phyloP scores from a whole-genome alignment of 1,139 yeast genomes.

The Candida sp. region DNA sequence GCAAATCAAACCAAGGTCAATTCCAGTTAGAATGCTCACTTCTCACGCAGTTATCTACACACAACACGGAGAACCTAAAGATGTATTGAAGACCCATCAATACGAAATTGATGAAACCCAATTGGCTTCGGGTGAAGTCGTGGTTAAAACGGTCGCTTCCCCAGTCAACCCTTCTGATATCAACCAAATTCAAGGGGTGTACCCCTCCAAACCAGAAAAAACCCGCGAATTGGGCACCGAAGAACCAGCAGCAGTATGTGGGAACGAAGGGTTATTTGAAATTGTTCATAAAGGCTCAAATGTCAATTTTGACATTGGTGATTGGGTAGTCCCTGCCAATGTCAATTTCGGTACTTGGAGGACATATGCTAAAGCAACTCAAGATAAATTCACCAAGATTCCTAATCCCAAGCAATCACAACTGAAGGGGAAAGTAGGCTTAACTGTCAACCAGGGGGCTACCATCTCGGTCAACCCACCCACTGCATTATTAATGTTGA shows the following conservation, averaged over 20 bases:
- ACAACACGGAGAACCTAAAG: constrained; percentile 58
- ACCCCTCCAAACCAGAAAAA: constrained; percentile 36
- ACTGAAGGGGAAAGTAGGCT: constrained; percentile 33
- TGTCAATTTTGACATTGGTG: constrained; percentile 60
- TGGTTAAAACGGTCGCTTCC: constrained; percentile 69
- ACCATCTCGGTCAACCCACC: constrained; percentile 90
- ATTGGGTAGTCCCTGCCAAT: constrained; percentile 86
- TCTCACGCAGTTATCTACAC: constrained; percentile 59
- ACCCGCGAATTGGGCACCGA: constrained; percentile 27
- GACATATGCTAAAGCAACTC: constrained; percentile 63
- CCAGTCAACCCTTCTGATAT: constrained; percentile 62
- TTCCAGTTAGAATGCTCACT: constrained; percentile 31
- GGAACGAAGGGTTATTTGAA: constrained; percentile 87
- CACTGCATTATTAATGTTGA: constrained; percentile 89
- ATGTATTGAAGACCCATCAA: constrained; percentile 50
- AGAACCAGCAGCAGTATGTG: constrained; percentile 35
- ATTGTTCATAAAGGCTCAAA: constrained; percentile 67
- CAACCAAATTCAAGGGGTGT: constrained; percentile 39
- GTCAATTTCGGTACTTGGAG: constrained; percentile 97
- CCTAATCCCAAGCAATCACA: constrained; percentile 36
- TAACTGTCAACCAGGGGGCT: constrained; percentile 70
- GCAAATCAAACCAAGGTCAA: neutral
- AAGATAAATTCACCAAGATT: constrained; percentile 51
- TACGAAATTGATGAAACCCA: constrained; percentile 48
- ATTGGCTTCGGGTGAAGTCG: constrained; percentile 40